phyloP scores from a whole-genome alignment of 2,329 filamentous ascomycete species.

The Huntiella savannae region DNA sequence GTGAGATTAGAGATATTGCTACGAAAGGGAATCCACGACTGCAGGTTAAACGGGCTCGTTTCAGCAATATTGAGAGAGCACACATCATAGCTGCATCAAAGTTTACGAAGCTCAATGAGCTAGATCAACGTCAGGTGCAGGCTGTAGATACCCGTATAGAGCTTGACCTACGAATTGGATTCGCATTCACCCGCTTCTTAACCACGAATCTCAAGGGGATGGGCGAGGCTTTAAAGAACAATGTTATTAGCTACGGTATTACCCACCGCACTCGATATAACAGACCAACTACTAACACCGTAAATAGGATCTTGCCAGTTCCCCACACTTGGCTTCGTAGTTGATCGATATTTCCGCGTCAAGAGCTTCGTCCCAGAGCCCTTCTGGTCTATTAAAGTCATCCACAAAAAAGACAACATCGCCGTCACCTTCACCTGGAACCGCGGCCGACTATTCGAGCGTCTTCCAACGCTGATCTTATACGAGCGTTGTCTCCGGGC shows the following conservation, averaged over 20 bases:
- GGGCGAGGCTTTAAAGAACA: slow-evolving; percentile 43
- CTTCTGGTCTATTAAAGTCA: slow-evolving; percentile 84
- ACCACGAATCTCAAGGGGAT: slow-evolving; percentile 59
- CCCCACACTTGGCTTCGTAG: slow-evolving; percentile 87
- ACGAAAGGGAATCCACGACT: slow-evolving; percentile 52
- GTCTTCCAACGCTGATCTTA: slow-evolving; percentile 58
- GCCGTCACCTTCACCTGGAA: slow-evolving; percentile 73
- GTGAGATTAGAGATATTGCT: slow-evolving; percentile 73
- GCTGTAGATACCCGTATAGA: slow-evolving; percentile 82
- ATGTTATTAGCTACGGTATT: slow-evolving; percentile 64
- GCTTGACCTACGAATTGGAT: slow-evolving; percentile 79
- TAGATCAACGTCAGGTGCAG: slow-evolving; percentile 73
- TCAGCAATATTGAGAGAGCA: slow-evolving; percentile 88
- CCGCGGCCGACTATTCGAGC: slow-evolving; percentile 69
- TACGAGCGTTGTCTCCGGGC: slow-evolving; percentile 70
- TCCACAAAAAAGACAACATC: slow-evolving; percentile 56
- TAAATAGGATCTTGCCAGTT: slow-evolving; percentile 72
- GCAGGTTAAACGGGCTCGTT: slow-evolving; percentile 66
- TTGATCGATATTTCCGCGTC: slow-evolving; percentile 86
- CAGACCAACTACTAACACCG: not conserved
- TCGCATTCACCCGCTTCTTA: slow-evolving; percentile 76
- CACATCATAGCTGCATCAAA: slow-evolving; percentile 69
- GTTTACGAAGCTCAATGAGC: slow-evolving; percentile 43
- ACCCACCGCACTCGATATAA: not conserved
- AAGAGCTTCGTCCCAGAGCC: slow-evolving; percentile 81